phyloP scores from a whole-genome alignment of 176 grass and related monocot genomes.

The Hordeum vulgare region DNA sequence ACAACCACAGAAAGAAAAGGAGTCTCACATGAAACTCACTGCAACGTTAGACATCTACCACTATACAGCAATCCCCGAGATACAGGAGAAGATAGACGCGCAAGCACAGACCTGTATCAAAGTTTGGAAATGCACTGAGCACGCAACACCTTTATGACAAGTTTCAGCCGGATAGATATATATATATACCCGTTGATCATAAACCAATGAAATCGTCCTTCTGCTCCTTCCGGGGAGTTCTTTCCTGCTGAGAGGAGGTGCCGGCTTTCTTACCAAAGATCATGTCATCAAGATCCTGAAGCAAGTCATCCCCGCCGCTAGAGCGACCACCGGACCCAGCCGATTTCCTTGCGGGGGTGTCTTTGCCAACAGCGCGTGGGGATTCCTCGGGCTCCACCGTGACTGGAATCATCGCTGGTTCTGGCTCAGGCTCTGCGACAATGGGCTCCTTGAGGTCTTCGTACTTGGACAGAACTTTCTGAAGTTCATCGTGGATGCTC shows the following conservation, averaged over 20 bases:
- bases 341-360: conserved; percentile 30
- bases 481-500: conserved; percentile 78
- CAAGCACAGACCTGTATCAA: not conserved
- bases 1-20: not conserved
- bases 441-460: conserved; percentile 66
- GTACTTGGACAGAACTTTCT: conserved; percentile 74
- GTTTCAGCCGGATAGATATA: not conserved
- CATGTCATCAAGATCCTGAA: conserved; percentile 55
- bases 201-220: conserved; percentile 59
- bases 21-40: too few species aligned
- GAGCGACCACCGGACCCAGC: conserved; percentile 2
- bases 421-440: conserved; percentile 36
- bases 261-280: conserved; percentile 53
- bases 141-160: not conserved
- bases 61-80: not conserved
- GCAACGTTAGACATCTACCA: too few species aligned
- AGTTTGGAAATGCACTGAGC: not conserved
- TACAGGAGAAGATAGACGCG: not conserved
- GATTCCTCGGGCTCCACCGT: conserved; percentile 67
- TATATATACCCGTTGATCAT: conserved; percentile 8
- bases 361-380: conserved; percentile 24
- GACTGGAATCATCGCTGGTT: conserved; percentile 78
- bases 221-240: conserved; percentile 32
- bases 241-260: conserved; percentile 31
- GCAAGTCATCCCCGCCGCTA: conserved; percentile 30